Conservation (phyloP, 352 stramenopile genomes). For the Pythium volutum region DNA sequence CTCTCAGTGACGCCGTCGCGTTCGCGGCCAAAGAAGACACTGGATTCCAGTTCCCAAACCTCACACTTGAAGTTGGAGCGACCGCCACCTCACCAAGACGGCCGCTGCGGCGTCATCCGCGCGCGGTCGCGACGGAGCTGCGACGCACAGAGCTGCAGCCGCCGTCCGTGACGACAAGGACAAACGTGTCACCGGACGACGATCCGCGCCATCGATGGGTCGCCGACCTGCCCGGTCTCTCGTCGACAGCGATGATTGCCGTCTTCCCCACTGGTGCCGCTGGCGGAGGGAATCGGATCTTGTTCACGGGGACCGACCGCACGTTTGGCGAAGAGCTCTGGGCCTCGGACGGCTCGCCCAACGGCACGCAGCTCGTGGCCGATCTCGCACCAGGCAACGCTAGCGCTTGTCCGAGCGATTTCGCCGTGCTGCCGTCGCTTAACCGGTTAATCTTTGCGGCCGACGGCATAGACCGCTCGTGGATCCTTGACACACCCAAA, state of each 20-base stretch:
- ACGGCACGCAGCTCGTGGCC: conserved; percentile 43
- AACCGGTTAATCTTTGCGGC: conserved; percentile 59
- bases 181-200: conserved; percentile 6
- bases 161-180: conserved; percentile 13
- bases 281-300: conserved; percentile 23
- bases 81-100: not conserved
- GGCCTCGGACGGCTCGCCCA: conserved; percentile 42
- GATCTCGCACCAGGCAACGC: conserved; percentile 56
- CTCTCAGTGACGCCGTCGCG: conserved; percentile 14
- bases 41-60: conserved; percentile 40
- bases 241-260: not conserved
- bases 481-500: conserved; percentile 27
- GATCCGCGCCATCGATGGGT: conserved; percentile 32
- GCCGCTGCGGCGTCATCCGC: not conserved
- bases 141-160: conserved; percentile 28
- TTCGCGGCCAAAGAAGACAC: conserved; percentile 41
- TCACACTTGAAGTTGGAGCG: conserved; percentile 10
- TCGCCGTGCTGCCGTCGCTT: conserved; percentile 32
- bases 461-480: conserved; percentile 56
- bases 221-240: conserved; percentile 14
- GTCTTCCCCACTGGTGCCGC: conserved; percentile 5
- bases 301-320: conserved; percentile 44
- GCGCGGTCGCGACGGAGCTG: conserved; percentile 18
- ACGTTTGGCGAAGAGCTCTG: conserved; percentile 63
- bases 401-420: conserved; percentile 34